A percentile compares a stretch with the other conserved stretches of the same genome.
Conservation (phyloP, 768 basidiomycete species). For the Crassisporium funariophilum region DNA sequence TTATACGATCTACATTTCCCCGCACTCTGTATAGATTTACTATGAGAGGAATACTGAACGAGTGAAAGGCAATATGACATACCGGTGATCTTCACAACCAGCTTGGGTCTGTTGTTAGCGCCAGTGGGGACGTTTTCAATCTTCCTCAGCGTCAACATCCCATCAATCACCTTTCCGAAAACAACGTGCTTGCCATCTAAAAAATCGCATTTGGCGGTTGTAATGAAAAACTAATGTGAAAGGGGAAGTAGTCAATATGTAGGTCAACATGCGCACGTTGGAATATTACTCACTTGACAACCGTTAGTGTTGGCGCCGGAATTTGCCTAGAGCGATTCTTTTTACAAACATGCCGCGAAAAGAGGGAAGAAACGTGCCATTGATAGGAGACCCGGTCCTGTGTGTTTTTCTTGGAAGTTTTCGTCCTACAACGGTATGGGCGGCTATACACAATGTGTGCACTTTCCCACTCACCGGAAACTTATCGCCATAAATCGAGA, state of each 20-base stretch:
- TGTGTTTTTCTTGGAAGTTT: constrained; percentile 92
- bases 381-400: constrained; percentile 81
- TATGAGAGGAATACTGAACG: constrained; percentile 2
- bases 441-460: no score
- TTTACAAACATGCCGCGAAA: constrained; percentile 2
- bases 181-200: constrained; percentile 95
- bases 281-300: constrained; percentile 59
- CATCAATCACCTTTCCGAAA: constrained; percentile 88
- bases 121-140: constrained; percentile 96
- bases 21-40: constrained; percentile 44
- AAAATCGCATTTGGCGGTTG: constrained; percentile 92
- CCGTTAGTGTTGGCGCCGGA: constrained; percentile 95
- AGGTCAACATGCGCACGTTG: no score
- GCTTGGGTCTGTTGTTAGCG: constrained; percentile 85
- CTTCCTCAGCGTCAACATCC: constrained; percentile 93
- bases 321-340: constrained; percentile 66
- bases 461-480: constrained; percentile 78
- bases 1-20: constrained; percentile 52
- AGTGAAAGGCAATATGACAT: constrained; percentile 21
- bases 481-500: constrained; percentile 96
- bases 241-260: neutral
- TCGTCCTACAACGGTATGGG: constrained; percentile 64
- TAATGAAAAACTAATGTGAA: constrained; percentile 87
- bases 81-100: constrained; percentile 89
- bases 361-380: constrained; percentile 60